Evolutionary conservation across 352 stramenopile species (phyloP).

Genomic region (Globisporangium apiculatum): DNA sequence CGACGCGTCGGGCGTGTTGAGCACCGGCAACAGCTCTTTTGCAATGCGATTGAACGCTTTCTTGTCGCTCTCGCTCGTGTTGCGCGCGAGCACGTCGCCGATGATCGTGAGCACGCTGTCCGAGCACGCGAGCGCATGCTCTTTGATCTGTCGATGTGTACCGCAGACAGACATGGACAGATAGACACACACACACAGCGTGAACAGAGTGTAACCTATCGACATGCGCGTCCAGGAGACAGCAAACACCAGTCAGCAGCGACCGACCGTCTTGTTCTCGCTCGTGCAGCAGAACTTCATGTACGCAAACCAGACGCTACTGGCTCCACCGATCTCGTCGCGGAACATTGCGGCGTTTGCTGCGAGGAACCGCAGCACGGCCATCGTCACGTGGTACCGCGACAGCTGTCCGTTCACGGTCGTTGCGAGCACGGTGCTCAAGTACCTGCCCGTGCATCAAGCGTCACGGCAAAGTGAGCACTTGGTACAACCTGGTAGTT

Average conservation of each 20-base stretch:
- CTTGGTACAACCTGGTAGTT: neutral
- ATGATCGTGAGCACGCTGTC: conserved; percentile 38
- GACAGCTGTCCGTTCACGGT: conserved; percentile 53
- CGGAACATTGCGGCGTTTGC: conserved; percentile 34
- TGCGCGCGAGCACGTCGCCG: conserved; percentile 27
- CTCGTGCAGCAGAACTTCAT: conserved; percentile 61
- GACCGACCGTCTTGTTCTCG: conserved; percentile 65
- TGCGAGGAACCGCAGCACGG: conserved; percentile 43
- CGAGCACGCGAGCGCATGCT: conserved; percentile 43
- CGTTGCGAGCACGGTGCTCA: conserved; percentile 51
- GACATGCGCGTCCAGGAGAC: no score
- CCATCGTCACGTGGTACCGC: conserved; percentile 61
- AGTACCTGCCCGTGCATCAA: conserved; percentile 29
- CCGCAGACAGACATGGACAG: neutral
- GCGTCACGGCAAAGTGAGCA: conserved; percentile 1
- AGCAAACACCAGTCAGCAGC: neutral
- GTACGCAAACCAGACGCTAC: conserved; percentile 52
- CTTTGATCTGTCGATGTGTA: conserved; percentile 47
- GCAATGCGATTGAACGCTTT: conserved; percentile 66
- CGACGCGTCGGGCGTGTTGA: conserved; percentile 39
- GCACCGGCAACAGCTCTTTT: conserved; percentile 55
- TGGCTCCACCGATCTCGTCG: conserved; percentile 47
- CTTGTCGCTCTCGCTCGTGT: conserved; percentile 45
- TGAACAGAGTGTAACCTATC: no score
- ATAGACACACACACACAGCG: neutral